A percentile compares a stretch with the other conserved stretches of the same genome.
phyloP scores from a whole-genome alignment of 306 rosid species.

The Dalbergia oliveri region DNA sequence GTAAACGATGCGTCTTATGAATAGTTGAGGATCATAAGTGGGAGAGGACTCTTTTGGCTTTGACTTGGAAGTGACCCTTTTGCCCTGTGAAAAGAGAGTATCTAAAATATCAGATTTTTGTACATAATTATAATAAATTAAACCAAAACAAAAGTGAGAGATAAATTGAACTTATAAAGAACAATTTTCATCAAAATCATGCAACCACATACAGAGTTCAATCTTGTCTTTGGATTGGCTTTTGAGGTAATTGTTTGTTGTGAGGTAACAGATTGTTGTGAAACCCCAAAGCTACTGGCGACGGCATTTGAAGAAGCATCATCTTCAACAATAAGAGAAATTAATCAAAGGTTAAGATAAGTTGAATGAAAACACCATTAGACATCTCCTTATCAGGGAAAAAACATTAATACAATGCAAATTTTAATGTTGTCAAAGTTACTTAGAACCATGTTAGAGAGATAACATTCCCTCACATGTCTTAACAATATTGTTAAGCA shows the following conservation, averaged over 20 bases:
- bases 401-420: background rate
- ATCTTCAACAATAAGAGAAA: background rate
- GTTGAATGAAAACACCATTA: background rate
- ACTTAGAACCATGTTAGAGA: background rate
- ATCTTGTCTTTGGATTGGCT: background rate
- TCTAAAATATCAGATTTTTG: background rate
- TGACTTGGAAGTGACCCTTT: too few relatives aligned
- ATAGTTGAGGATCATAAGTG: background rate
- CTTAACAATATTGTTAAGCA: background rate
- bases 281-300: background rate
- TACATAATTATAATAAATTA: background rate
- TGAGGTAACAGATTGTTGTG: too few relatives aligned
- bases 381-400: background rate
- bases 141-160: background rate
- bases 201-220: background rate
- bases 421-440: background rate
- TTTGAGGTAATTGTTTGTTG: too few relatives aligned
- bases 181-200: background rate
- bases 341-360: background rate
- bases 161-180: background rate
- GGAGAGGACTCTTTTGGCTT: background rate
- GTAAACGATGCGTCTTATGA: slow-evolving; percentile 5
- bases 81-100: background rate
- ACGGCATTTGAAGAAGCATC: background rate
- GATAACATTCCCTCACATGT: background rate